Evolutionary conservation across 768 basidiomycete species (phyloP).

Genomic region (Suillus variegatus): DNA sequence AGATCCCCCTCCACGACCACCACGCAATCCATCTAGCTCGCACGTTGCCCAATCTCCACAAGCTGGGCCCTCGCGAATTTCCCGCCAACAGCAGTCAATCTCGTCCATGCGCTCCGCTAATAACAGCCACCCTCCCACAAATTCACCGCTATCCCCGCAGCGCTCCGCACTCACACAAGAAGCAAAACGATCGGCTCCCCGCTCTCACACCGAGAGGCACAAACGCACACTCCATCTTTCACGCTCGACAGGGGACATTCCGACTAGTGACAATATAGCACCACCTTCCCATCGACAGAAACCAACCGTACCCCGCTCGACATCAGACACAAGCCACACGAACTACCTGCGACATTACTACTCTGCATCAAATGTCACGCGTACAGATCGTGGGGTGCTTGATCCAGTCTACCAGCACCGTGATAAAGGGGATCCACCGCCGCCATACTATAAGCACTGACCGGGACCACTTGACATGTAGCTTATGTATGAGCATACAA

Average conservation of each 20-base stretch:
- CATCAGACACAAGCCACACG: conserved; percentile 5
- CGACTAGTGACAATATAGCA: conserved; percentile 5
- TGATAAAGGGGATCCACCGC: conserved; percentile 25
- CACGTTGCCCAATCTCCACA: background rate
- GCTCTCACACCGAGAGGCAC: conserved; percentile 13
- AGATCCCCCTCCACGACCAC: conserved; percentile 2
- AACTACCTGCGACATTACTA: conserved; percentile 23
- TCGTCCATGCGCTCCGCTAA: background rate
- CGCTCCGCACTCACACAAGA: background rate
- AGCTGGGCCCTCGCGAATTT: background rate
- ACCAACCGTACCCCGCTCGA: background rate
- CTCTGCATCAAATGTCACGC: conserved; percentile 18
- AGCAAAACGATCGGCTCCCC: background rate
- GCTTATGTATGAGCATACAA: background rate
- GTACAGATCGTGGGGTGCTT: conserved; percentile 1
- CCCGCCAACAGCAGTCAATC: conserved; percentile 10
- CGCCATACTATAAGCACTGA: conserved; percentile 25
- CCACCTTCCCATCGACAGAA: background rate
- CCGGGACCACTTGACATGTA: background rate
- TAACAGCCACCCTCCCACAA: background rate
- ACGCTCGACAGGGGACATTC: conserved; percentile 27
- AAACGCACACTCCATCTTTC: conserved; percentile 18
- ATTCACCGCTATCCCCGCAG: background rate
- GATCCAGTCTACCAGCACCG: conserved; percentile 19
- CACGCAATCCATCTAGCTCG: conserved; percentile 2